A percentile compares a stretch with the other conserved stretches of the same genome.
These are phyloP conservation scores for Mitragyna speciosa DNA, from an alignment of 257 asterid genomes.

Conservation along the genomic window DNA sequence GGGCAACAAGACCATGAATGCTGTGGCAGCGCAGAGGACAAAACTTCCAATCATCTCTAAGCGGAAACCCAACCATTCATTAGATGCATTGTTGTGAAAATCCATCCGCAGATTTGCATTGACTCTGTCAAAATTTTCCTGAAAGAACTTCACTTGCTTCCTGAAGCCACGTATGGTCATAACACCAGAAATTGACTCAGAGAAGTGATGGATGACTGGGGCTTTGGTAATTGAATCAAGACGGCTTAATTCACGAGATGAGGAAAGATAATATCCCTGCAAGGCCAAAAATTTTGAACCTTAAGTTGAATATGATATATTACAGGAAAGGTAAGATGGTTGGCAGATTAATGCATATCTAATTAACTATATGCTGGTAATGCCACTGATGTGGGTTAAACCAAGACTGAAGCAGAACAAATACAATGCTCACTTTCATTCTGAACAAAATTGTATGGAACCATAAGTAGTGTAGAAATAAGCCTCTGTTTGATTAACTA, in stretches of 20 bases:
- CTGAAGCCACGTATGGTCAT: constrained; percentile 68
- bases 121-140: constrained; percentile 52
- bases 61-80: constrained; percentile 82
- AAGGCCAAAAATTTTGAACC: constrained; percentile 3
- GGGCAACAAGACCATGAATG: constrained; percentile 58
- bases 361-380: neutral
- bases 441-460: neutral
- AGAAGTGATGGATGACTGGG: constrained; percentile 75
- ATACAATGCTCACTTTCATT: neutral
- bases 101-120: constrained; percentile 53
- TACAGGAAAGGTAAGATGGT: neutral
- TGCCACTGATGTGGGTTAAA: neutral
- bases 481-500: neutral
- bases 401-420: neutral
- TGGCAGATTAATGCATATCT: neutral
- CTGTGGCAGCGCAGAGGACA: constrained; percentile 46
- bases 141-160: constrained; percentile 46
- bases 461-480: neutral
- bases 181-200: constrained; percentile 66
- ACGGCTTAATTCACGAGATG: constrained; percentile 76
- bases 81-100: constrained; percentile 66
- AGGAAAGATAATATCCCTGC: constrained; percentile 59
- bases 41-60: constrained; percentile 67
- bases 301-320: neutral
- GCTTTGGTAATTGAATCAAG: constrained; percentile 65